phyloP scores from a whole-genome alignment of 176 grass and related monocot species.

The Metroxylon sagu region DNA sequence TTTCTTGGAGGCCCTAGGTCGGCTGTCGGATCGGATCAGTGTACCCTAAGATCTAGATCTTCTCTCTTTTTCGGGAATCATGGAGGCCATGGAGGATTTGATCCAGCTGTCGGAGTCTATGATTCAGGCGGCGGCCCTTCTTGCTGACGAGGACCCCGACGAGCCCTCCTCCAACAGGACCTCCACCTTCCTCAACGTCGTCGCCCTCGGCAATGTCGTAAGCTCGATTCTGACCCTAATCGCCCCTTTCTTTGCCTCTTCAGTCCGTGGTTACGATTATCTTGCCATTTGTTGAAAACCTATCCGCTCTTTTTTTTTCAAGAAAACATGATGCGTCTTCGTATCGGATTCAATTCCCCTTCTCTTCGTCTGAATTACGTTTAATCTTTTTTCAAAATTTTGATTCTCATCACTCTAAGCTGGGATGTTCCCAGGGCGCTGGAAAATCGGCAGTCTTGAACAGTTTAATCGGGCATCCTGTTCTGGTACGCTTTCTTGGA shows the following conservation, averaged over 20 bases:
- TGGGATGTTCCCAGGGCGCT: constrained; percentile 45
- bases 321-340: neutral
- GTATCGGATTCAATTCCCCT: neutral
- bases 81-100: constrained; percentile 77
- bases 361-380: too few species aligned
- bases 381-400: too few species aligned
- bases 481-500: constrained; percentile 41
- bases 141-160: constrained; percentile 57
- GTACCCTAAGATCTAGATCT: constrained; percentile 15
- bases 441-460: constrained; percentile 86
- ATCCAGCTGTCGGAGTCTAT: constrained; percentile 55
- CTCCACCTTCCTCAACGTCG: constrained; percentile 73
- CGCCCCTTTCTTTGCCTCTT: constrained; percentile 3
- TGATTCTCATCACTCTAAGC: neutral
- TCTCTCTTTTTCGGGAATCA: neutral
- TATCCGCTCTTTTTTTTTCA: neutral
- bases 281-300: neutral
- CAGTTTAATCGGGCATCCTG: constrained; percentile 74
- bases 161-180: constrained; percentile 20
- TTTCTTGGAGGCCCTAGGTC: too few species aligned
- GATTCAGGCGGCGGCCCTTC: constrained; percentile 47
- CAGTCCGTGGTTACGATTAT: neutral
- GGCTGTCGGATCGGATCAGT: too few species aligned
- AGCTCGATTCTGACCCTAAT: constrained; percentile 5
- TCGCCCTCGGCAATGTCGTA: constrained; percentile 80